phyloP scores from a whole-genome alignment of 805 yeast genomes.

The Clavispora fructus region DNA sequence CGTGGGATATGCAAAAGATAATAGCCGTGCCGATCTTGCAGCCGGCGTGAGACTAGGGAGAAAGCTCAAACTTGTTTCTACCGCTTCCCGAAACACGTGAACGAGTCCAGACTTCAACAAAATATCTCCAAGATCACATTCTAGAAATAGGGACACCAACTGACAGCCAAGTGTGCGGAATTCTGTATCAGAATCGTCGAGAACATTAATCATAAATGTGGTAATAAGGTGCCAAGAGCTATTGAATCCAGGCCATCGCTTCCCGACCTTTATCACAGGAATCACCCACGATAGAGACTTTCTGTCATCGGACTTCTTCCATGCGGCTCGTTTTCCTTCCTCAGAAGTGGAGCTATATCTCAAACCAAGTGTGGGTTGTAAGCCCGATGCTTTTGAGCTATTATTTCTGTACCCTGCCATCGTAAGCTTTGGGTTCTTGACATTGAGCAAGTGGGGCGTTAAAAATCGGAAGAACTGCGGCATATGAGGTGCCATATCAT shows the following conservation, averaged over 20 bases:
- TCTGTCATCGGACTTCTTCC: slow-evolving; percentile 23
- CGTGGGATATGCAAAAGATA: slow-evolving; percentile 20
- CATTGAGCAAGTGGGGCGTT: slow-evolving; percentile 1
- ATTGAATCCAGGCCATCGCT: slow-evolving; percentile 4
- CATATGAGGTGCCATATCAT: not conserved
- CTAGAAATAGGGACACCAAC: slow-evolving; percentile 14
- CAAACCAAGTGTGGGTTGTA: slow-evolving; percentile 16
- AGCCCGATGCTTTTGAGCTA: slow-evolving; percentile 2
- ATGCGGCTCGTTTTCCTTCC: slow-evolving; percentile 20
- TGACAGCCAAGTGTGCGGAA: slow-evolving; percentile 23
- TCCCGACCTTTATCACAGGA: slow-evolving; percentile 13
- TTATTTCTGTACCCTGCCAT: slow-evolving; percentile 1
- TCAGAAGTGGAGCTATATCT: slow-evolving; percentile 7
- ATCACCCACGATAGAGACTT: slow-evolving; percentile 24
- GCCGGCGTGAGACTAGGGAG: slow-evolving; percentile 24
- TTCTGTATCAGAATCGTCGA: slow-evolving; percentile 28
- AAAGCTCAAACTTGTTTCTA: slow-evolving; percentile 21
- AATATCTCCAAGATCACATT: slow-evolving; percentile 3
- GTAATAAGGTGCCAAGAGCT: slow-evolving; percentile 22
- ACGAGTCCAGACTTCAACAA: slow-evolving; percentile 23
- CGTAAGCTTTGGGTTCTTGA: slow-evolving; percentile 1
- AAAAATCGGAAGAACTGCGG: not conserved
- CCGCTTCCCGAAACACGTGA: slow-evolving; percentile 21
- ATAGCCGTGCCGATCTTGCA: slow-evolving; percentile 15
- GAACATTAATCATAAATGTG: slow-evolving; percentile 28